Evolutionary conservation across 441 rosid genomes (phyloP).

Genomic region (Adansonia madagascariensis): DNA sequence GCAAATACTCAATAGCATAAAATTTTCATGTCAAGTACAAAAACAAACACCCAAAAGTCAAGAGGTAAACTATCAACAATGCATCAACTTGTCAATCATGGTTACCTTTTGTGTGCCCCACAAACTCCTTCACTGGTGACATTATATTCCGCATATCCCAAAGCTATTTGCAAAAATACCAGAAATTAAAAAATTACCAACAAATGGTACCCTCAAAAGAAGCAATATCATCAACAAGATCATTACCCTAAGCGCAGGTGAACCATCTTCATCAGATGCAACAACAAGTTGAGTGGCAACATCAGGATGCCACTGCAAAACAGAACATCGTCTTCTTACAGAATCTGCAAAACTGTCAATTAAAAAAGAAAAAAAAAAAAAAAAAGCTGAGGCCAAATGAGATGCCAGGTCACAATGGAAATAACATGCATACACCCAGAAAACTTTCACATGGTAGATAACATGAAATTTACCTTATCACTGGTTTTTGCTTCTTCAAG

Average conservation of each 20-base stretch:
- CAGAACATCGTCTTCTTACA: constrained; percentile 86
- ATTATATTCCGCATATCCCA: constrained; percentile 98
- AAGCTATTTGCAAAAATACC: constrained; percentile 57
- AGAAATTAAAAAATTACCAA: constrained; percentile 17
- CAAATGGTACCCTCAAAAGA: constrained; percentile 15
- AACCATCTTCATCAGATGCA: constrained; percentile 94
- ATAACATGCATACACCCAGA: constrained; percentile 14
- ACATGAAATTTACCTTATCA: constrained; percentile 67
- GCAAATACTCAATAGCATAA: background rate
- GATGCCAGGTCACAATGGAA: background rate
- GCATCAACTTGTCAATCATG: background rate
- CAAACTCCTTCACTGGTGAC: constrained; percentile 89
- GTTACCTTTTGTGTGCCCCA: constrained; percentile 93
- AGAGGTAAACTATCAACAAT: background rate
- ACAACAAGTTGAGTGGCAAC: constrained; percentile 95
- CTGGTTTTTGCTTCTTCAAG: constrained; percentile 94
- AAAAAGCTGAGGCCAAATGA: constrained; percentile 15
- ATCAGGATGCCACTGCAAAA: constrained; percentile 99
- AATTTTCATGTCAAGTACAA: background rate
- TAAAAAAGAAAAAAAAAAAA: constrained; percentile 17
- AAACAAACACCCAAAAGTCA: background rate
- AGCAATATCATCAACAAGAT: constrained; percentile 25
- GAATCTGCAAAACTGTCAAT: constrained; percentile 86
- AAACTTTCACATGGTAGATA: constrained; percentile 1
- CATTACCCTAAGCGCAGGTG: constrained; percentile 81